phyloP scores from a whole-genome alignment of 768 basidiomycete species.

The Pisolithus orientalis region DNA sequence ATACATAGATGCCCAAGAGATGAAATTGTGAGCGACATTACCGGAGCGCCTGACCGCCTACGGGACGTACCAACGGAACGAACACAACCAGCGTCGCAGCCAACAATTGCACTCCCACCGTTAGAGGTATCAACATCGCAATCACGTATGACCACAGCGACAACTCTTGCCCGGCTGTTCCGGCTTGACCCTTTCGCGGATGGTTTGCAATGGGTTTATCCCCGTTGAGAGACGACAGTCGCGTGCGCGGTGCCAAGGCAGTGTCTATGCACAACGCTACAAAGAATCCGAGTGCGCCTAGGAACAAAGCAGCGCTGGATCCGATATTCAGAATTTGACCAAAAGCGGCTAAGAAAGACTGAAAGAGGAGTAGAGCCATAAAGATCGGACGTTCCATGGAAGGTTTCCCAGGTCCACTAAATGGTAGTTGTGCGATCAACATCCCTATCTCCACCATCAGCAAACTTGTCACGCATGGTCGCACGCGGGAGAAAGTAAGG shows the following conservation, averaged over 20 bases:
- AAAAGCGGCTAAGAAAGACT: conserved; percentile 46
- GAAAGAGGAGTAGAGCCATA: conserved; percentile 54
- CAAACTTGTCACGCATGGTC: background rate
- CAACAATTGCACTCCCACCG: conserved; percentile 52
- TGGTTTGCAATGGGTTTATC: conserved; percentile 13
- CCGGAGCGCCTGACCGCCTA: background rate
- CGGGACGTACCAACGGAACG: conserved; percentile 65
- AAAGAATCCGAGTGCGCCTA: conserved; percentile 54
- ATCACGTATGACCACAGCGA: conserved; percentile 60
- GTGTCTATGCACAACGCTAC: conserved; percentile 49
- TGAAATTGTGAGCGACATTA: conserved; percentile 1
- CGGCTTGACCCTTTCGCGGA: background rate
- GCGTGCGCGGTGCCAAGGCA: conserved; percentile 15
- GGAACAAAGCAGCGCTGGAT: conserved; percentile 68
- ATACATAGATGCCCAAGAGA: too few species aligned
- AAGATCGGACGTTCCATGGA: conserved; percentile 57
- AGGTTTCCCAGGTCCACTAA: conserved; percentile 28
- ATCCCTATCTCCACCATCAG: conserved; percentile 37
- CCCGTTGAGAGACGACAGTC: background rate
- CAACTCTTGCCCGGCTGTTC: conserved; percentile 28
- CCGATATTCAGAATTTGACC: conserved; percentile 68
- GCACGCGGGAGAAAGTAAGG: background rate
- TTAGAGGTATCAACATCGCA: conserved; percentile 49
- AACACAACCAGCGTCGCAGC: conserved; percentile 75
- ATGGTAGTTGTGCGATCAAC: conserved; percentile 53